Percentiles rank a stretch among this genome's conserved stretches.
phyloP scores from a whole-genome alignment of 2,329 filamentous ascomycete genomes.

The Fusarium pilosicola region DNA sequence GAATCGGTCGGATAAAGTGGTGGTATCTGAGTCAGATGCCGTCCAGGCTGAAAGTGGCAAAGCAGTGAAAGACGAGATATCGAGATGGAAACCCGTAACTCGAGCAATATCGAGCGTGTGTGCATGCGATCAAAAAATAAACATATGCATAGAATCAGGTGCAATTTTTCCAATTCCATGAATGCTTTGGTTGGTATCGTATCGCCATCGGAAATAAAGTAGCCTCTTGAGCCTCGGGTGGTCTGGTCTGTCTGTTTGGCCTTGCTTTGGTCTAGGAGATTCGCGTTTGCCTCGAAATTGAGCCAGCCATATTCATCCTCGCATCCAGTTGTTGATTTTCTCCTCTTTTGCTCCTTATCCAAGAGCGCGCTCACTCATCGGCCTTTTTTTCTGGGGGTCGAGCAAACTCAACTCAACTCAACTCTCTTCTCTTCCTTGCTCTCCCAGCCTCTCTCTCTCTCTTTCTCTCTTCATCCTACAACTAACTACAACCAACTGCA shows the following conservation, averaged over 20 bases:
- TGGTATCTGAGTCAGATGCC: slow-evolving; percentile 37
- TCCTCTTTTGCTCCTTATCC: slow-evolving; percentile 14
- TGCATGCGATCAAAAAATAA: neutral
- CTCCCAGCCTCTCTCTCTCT: neutral
- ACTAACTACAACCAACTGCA: slow-evolving; percentile 10
- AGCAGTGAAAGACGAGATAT: slow-evolving; percentile 18
- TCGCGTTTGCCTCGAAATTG: slow-evolving; percentile 32
- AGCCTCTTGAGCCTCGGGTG: slow-evolving; percentile 17
- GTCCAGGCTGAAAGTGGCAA: slow-evolving; percentile 31
- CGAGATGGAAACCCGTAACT: slow-evolving; percentile 19
- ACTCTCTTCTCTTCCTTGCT: slow-evolving; percentile 1
- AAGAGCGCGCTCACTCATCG: neutral
- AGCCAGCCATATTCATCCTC: slow-evolving; percentile 28
- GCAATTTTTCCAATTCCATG: neutral
- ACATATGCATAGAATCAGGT: neutral
- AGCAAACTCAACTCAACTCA: slow-evolving; percentile 15
- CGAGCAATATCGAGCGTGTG: slow-evolving; percentile 1
- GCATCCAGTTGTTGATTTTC: slow-evolving; percentile 27
- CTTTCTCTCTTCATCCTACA: slow-evolving; percentile 1
- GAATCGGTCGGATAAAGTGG: neutral
- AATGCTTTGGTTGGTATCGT: neutral
- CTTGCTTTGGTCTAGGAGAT: slow-evolving; percentile 19
- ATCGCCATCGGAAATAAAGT: neutral
- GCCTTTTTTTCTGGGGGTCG: neutral
- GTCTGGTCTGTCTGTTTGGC: slow-evolving; percentile 22